Base-by-base conservation (phyloP, 805 yeast species). In the Pichia nanzhaoensis region DNA sequence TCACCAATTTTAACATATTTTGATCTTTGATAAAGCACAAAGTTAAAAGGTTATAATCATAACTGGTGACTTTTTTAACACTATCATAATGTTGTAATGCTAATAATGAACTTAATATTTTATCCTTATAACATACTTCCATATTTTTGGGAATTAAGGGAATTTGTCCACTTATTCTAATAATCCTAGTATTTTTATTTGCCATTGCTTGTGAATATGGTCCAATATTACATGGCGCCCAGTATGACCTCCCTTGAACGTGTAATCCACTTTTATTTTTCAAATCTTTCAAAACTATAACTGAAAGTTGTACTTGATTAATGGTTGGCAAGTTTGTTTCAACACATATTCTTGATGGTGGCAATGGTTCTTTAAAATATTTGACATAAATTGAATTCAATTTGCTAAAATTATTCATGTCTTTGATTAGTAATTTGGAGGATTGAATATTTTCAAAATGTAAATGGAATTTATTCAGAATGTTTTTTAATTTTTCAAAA, bases 221-320 rank as follows among this genome's bases (percentile, higher is more conserved):
- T 0, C 99, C 99, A 38, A 93, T 93, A 54, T 93, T 93, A 32
- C 95, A 91, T 0, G 99, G 99, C 0, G 97, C 98, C 99, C 99
- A 93, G 60, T 85, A 90, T 34, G 97, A 89, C 48, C 90, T 72
- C 1, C 97, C 89, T 55, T 93, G 91, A 8, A 93, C 88, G 57
- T 93, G 98, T 14, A 91, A 67, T 0, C 98, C 96, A 27, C 65
- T 66, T 53, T 83, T 83, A 10, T 52, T 53, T 0, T 22, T 37
- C 30, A 59, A 36, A 28, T 64, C 55, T 21, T 62, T 52, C 16
- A 79, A 55, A 0, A 74, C 73, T 13, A 74, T 67, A 14, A 83
- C 79, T 0, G 96, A 85, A 9, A 90, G 58, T 54, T 78, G 84
- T 6, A 82, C 57, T 6, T 60, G 55, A 19, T 45, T 41, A 0